Base-by-base conservation (phyloP, 257 asterid genomes). In the Avicennia marina region DNA sequence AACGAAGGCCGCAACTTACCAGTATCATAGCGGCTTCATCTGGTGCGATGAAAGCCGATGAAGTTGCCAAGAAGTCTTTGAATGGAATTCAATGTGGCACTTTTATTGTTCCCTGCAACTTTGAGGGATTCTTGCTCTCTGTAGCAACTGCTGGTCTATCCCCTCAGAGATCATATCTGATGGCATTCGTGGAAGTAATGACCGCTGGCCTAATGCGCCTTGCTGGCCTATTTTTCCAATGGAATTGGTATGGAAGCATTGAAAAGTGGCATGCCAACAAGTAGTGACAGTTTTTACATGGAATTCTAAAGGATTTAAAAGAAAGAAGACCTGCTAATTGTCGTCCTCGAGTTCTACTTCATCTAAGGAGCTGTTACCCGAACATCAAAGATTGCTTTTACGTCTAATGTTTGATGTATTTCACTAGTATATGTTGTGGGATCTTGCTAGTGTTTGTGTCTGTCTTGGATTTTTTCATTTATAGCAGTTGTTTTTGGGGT, bases 11-110 rank as follows among this genome's bases (percentile, higher is more conserved):
- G 29, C 72, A 66, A 62, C 82, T 93, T 38, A 86, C 97, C 11
- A 78, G 71, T 42, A 71, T 82, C 36, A 76, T 93, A 75, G 97
- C 99, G 10, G 87, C 80, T 62, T 89, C 97, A 49, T 89, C 99
- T 55, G 95, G 96, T 33, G 84, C 88, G 56, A 86, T 89, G 97
- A 89, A 82, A 76, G 94, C 99, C 7, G 90, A 84, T 7, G 85
- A 81, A 21, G 99, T 93, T 12, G 99, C 99, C 33, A 57, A 71
- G 57, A 86, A 79, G 38, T 60, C 96, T 6, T 63, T 89, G 69
- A 40, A 56, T 0, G 99, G 96, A 40, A 83, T 93, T 17, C 81
- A 78, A 53, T 77, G 81, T 3, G 94, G 84, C 16, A 69, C 79
- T 6, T 93, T 89, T 55, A 68, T 79, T 12, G 86, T 93, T 22